Base-by-base conservation (phyloP, 83 land plant species). In the Picea abies region DNA sequence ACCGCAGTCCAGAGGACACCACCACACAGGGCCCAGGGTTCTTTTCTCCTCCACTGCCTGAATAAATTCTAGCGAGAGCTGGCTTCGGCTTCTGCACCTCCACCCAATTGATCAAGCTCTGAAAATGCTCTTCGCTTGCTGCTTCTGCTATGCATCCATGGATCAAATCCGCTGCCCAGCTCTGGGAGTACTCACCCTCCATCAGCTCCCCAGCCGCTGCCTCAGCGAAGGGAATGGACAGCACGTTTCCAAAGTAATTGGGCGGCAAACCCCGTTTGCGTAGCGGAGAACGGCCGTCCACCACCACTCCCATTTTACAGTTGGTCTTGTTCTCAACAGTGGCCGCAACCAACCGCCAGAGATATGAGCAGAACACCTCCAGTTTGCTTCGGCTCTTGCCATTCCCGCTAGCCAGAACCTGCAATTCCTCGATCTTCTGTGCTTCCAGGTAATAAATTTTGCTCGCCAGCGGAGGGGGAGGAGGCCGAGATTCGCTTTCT, bases 161-260 rank as follows among this genome's bases (percentile, higher is more conserved):
- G 81, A 90, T 88, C n/a, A 20, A 14, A 6, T 84, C 29, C 29
- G 29, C 29, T 29, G 29, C 29, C 29, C 29, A 29, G 29, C 29
- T 29, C 29, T 29, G 29, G 29, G 29, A 29, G 29, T 29, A 29
- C 29, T 29, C 29, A 29, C 29, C 29, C 29, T 29, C 29, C 83
- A 1, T 52, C 11, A 90, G 80, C 20, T 85, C 83, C 9, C 58
- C 77, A 10, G 83, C 72, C 20, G 5, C 66, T 10, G 66, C n/a
- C 23, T 37, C 76, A 0, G 76, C 82, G 69, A 25, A 86, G 1
- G 90, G 90, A 3, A 88, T 81, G 2, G 92, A 90, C 3, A 90
- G 56, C 39, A 88, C 92, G 62, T 90, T 90, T 15, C 92, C 92
- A 41, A 90, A 90, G 80, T 87, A 29, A 29, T 29, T 29, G 29